Evolutionary conservation across 1,284 basidiomycete genomes (phyloP).

Genomic region (Microbotryum lychnidis-dioicae): DNA sequence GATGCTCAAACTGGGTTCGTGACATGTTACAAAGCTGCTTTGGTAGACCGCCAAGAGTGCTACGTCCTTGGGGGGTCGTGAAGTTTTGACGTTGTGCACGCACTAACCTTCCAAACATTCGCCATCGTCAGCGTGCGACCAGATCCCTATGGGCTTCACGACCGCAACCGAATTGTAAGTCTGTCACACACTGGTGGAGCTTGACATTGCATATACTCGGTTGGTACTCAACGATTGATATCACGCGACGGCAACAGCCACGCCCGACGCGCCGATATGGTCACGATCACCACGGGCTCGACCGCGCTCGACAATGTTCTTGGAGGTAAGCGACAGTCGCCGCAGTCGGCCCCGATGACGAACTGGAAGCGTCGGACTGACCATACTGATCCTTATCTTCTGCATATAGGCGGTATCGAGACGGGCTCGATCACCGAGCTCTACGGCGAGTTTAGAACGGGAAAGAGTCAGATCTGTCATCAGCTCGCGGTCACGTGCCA

Average conservation of each 20-base stretch:
- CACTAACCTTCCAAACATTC: not conserved
- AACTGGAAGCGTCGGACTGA: not conserved
- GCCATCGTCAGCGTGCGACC: conserved; percentile 66
- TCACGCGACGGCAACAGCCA: conserved; percentile 49
- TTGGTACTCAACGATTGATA: no score
- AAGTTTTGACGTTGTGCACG: not conserved
- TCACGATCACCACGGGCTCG: conserved; percentile 94
- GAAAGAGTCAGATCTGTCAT: conserved; percentile 97
- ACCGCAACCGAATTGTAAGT: conserved; percentile 76
- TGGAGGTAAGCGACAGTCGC: conserved; percentile 56
- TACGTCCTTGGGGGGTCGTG: not conserved
- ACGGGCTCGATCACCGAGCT: conserved; percentile 97
- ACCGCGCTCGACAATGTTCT: conserved; percentile 92
- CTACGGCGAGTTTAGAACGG: conserved; percentile 97
- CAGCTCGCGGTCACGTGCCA: conserved; percentile 97
- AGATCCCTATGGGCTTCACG: conserved; percentile 94
- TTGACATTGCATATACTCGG: not conserved
- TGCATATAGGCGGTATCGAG: conserved; percentile 73
- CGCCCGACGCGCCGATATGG: conserved; percentile 85
- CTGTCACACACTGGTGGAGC: no score
- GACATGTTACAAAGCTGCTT: not conserved
- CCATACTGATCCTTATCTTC: conserved; percentile 1
- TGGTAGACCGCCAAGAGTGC: not conserved
- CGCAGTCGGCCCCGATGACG: not conserved
- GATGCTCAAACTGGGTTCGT: conserved; percentile 78